Evolutionary conservation across 2,329 filamentous ascomycete species (phyloP).

Genomic region (Curvularia hawaiiensis): DNA sequence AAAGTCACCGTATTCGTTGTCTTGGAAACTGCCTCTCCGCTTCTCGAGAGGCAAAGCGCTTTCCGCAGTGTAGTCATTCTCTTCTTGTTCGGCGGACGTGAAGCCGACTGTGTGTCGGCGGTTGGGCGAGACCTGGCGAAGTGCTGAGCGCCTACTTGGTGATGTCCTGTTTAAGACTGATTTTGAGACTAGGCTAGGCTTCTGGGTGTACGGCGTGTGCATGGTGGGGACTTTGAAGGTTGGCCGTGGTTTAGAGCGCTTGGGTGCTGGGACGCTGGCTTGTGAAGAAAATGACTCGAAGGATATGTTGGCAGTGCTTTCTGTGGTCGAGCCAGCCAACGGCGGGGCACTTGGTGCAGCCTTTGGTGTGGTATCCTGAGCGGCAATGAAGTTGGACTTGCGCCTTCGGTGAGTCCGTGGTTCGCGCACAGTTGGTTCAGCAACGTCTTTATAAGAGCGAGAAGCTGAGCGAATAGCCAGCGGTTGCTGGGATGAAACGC

Average conservation of each 20-base stretch:
- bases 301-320: constrained; percentile 27
- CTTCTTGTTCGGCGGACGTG: constrained; percentile 23
- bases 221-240: constrained; percentile 40
- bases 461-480: constrained; percentile 16
- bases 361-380: constrained; percentile 15
- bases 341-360: constrained; percentile 4
- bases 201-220: constrained; percentile 36
- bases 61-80: constrained; percentile 10
- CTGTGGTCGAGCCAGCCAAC: constrained; percentile 22
- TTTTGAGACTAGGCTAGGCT: constrained; percentile 13
- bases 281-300: constrained; percentile 28
- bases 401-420: constrained; percentile 30
- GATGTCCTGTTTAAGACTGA: constrained; percentile 24
- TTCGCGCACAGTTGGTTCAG: constrained; percentile 17
- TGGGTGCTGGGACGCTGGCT: constrained; percentile 45
- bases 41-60: constrained; percentile 10
- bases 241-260: constrained; percentile 47
- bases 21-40: constrained; percentile 27
- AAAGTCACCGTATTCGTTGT: constrained; percentile 37
- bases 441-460: constrained; percentile 18
- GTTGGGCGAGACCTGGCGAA: constrained; percentile 43
- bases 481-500: constrained; percentile 21
- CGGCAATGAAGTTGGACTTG: constrained; percentile 24
- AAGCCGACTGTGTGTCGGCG: constrained; percentile 40
- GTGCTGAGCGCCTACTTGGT: constrained; percentile 33